Conservation (phyloP, 257 asterid species). For the Gentiana straminea region DNA sequence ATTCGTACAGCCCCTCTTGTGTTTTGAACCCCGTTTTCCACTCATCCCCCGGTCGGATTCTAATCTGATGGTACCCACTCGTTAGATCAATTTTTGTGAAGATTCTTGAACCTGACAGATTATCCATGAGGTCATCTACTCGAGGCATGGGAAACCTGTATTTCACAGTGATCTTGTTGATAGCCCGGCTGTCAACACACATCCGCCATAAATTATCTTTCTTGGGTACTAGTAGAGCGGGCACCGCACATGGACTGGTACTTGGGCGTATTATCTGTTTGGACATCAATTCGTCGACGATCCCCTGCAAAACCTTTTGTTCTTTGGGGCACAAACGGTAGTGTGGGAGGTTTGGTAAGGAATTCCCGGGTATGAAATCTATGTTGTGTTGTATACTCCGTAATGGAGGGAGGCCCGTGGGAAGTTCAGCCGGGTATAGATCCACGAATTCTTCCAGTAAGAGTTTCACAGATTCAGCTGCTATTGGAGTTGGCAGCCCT, state of each 20-base stretch:
- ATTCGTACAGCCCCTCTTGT: constrained; percentile 2
- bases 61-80: not conserved
- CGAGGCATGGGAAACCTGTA: not conserved
- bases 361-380: not conserved
- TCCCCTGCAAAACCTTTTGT: not conserved
- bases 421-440: not conserved
- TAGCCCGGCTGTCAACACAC: constrained; percentile 2
- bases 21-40: constrained; percentile 11
- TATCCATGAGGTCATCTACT: not conserved
- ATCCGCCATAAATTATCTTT: not conserved
- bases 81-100: not conserved
- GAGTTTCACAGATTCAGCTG: too few relatives aligned
- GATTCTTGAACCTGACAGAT: not conserved
- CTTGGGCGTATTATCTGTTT: not conserved
- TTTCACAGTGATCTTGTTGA: not conserved
- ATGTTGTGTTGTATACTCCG: not conserved
- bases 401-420: not conserved
- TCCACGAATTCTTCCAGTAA: not conserved
- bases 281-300: not conserved
- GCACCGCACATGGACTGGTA: not conserved
- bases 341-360: not conserved
- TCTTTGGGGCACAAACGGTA: not conserved
- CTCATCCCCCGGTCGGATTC: constrained; percentile 1
- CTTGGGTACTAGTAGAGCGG: not conserved
- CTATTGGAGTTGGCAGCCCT: too few relatives aligned